Evolutionary conservation across 306 rosid species (phyloP).

Genomic region (Abrus precatorius): DNA sequence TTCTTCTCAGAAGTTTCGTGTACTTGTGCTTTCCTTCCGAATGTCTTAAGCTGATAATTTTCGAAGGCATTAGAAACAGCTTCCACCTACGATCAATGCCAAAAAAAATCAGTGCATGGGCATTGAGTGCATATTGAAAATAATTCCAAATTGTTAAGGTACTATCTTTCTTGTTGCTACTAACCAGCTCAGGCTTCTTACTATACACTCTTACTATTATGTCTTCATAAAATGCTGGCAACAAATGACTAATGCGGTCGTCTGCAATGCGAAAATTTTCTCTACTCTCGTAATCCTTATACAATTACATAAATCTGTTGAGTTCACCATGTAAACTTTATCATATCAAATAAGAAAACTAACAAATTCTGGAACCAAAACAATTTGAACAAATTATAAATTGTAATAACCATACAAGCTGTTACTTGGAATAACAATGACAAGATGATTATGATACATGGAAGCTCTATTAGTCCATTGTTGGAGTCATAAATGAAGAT

Average conservation of each 20-base stretch:
- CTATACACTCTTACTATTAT: constrained; percentile 84
- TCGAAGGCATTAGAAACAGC: constrained; percentile 83
- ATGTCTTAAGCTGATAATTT: constrained; percentile 77
- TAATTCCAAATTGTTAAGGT: not conserved
- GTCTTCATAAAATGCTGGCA: constrained; percentile 79
- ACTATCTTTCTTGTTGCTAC: constrained; percentile 38
- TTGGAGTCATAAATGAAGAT: not conserved
- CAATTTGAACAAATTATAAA: constrained; percentile 28
- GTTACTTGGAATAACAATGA: not conserved
- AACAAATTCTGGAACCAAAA: not conserved
- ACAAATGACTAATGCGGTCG: constrained; percentile 77
- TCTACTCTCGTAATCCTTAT: constrained; percentile 74
- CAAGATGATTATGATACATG: constrained; percentile 5
- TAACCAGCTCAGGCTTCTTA: constrained; percentile 85
- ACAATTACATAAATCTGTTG: constrained; percentile 29
- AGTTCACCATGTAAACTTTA: constrained; percentile 32
- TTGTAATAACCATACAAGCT: not conserved
- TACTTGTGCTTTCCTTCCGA: constrained; percentile 77
- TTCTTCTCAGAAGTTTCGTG: constrained; percentile 85
- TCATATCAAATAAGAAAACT: not conserved
- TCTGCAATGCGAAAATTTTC: constrained; percentile 67
- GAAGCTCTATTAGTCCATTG: not conserved
- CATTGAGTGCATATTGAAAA: constrained; percentile 26
- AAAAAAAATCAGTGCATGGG: constrained; percentile 37
- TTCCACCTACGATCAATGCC: constrained; percentile 62